These are phyloP conservation scores for Choanephora cucurbitarum DNA, from an alignment of 371 early-diverging fungal species.

Conservation along the genomic window DNA sequence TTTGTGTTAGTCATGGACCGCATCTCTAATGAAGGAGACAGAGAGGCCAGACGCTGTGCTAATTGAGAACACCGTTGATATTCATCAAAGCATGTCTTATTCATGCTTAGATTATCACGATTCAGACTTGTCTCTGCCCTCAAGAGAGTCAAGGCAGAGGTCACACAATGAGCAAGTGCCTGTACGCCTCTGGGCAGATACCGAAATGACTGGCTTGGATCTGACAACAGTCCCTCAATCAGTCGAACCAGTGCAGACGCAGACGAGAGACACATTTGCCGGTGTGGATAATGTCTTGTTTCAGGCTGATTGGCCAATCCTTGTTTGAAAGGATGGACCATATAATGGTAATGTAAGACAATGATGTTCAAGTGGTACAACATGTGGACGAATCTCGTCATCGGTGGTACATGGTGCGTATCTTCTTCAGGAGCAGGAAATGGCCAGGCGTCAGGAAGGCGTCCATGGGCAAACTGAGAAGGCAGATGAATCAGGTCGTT, in stretches of 20 bases:
- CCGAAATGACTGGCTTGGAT: slow-evolving; percentile 19
- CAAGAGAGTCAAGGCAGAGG: slow-evolving; percentile 39
- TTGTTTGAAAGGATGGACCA: slow-evolving; percentile 41
- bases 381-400: slow-evolving; percentile 62
- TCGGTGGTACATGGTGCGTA: slow-evolving; percentile 13
- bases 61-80: slow-evolving; percentile 29
- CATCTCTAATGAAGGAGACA: slow-evolving; percentile 43
- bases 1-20: slow-evolving; percentile 10
- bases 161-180: slow-evolving; percentile 38
- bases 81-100: slow-evolving; percentile 19
- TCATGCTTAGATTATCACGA: slow-evolving; percentile 12
- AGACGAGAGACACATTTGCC: slow-evolving; percentile 31
- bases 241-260: slow-evolving; percentile 44
- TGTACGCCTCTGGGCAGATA: slow-evolving; percentile 36
- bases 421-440: slow-evolving; percentile 26
- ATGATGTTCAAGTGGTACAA: slow-evolving; percentile 81
- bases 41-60: slow-evolving; percentile 26
- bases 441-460: neutral
- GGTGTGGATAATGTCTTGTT: slow-evolving; percentile 30
- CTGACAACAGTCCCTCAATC: slow-evolving; percentile 31
- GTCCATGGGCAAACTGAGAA: slow-evolving; percentile 30
- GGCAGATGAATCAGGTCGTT: slow-evolving; percentile 41
- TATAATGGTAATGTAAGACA: slow-evolving; percentile 81
- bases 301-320: slow-evolving; percentile 4
- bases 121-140: slow-evolving; percentile 20